Percentiles rank a stretch among this genome's conserved stretches.
Conservation (phyloP, 169 alveolate species). For the Eimeria brunetti region DNA sequence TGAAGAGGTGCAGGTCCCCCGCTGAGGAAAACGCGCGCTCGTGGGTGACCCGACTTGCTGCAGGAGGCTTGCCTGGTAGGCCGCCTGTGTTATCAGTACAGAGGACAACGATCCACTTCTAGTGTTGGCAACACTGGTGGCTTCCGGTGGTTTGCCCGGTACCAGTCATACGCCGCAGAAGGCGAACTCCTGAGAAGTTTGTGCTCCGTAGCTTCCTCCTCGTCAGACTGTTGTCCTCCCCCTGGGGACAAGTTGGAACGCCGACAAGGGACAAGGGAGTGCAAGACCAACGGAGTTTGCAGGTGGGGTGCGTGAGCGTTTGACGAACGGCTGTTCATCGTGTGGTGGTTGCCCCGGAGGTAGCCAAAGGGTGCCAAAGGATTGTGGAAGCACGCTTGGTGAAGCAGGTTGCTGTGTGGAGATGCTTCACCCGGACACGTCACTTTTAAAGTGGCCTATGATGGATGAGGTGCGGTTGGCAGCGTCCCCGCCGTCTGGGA, state of each 20-base stretch:
- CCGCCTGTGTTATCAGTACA: not conserved
- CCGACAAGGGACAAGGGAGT: not conserved
- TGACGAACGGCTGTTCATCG: too few relatives aligned
- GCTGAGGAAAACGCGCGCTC: not conserved
- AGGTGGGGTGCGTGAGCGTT: not conserved
- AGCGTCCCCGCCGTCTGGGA: not conserved
- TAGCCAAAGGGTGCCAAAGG: not conserved
- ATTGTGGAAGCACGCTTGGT: not conserved
- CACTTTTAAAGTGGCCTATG: not conserved
- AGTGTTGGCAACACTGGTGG: not conserved
- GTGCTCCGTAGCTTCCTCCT: not conserved
- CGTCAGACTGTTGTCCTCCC: not conserved
- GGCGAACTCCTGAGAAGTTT: not conserved
- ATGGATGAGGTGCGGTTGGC: slow-evolving; percentile 1
- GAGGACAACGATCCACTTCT: too few relatives aligned
- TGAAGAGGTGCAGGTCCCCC: not conserved
- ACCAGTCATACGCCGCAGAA: too few relatives aligned
- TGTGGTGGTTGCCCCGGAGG: not conserved
- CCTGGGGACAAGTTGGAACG: not conserved
- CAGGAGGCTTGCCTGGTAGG: not conserved
- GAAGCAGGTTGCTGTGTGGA: not conserved
- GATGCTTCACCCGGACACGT: not conserved
- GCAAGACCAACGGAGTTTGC: not conserved
- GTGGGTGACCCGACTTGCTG: not conserved
- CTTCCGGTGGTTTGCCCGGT: too few relatives aligned